phyloP scores from a whole-genome alignment of 345 rosid species.

The Ceriops zippeliana region DNA sequence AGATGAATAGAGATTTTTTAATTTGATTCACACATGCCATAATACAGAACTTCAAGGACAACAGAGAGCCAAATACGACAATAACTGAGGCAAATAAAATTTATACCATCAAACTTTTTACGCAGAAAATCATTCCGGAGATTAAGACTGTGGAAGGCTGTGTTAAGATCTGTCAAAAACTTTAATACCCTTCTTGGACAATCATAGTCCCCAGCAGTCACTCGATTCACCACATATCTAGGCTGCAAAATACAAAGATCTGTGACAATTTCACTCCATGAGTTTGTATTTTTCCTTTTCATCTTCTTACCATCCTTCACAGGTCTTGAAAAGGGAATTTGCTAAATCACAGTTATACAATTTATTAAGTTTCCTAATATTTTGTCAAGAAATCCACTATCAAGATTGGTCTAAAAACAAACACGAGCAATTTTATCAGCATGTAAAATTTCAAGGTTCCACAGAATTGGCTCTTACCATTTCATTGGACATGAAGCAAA shows the following conservation, averaged over 20 bases:
- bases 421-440: background rate
- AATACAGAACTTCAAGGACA: background rate
- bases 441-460: background rate
- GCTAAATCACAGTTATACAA: no score
- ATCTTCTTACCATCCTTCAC: background rate
- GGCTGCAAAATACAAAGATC: slow-evolving; percentile 45
- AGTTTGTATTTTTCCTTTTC: background rate
- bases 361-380: background rate
- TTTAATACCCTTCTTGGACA: slow-evolving; percentile 84
- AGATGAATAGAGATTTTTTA: slow-evolving; percentile 2
- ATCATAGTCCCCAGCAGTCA: slow-evolving; percentile 84
- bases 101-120: slow-evolving; percentile 85
- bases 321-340: background rate
- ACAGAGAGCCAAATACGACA: background rate
- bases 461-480: slow-evolving; percentile 49
- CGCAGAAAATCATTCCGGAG: slow-evolving; percentile 95
- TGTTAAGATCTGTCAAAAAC: slow-evolving; percentile 83
- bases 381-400: background rate
- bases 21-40: background rate
- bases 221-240: slow-evolving; percentile 85
- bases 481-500: slow-evolving; percentile 93
- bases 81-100: background rate
- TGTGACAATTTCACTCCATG: background rate
- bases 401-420: no score
- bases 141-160: slow-evolving; percentile 89